Evolutionary conservation across 257 asterid genomes (phyloP), one percentile per base, ranked within the genome.

Genomic region (Cruciata laevipes): DNA sequence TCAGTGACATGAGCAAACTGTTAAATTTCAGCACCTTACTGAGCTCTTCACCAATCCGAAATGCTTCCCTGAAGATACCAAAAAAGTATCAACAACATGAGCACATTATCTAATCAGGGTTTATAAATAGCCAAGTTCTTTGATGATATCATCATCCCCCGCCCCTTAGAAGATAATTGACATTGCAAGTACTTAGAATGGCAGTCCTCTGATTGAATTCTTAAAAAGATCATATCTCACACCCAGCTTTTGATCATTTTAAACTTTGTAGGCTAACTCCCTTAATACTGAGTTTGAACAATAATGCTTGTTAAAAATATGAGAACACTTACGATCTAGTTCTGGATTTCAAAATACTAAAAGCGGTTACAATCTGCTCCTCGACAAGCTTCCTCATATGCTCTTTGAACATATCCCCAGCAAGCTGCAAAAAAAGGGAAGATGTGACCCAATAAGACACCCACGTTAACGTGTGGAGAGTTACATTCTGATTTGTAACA

Each of bases 361-460:
- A 77, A 73, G 99, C 96, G 67, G 78, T 83, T 49, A 97, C 76
- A 82, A 90, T 80, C 79, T 77, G 74, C 78, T 81, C 82, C 79
- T 90, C 98, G 68, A 79, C 93, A 74, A 90, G 84, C 86, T 87
- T 90, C 82, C 98, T 85, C 16, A 89, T 83, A 80, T 84, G 91
- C 83, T 90, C 94, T 82, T 90, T 89, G 77, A 94, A 89, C 96
- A 87, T 83, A 71, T 83, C 96, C 68, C 74, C 96, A 70, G 98
- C 96, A 76, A 90, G 87, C 99, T 94, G 82, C 74, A 80, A 53
- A 69, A 42, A 25, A 53, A 61, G 37, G 63, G 66, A 58, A 23
- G 27, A 21, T n/a, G n/a, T n/a, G n/a, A n/a, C n/a, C 21, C 14
- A 65, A 27, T 14, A 42, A 23, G 65, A 27, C 21, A 52, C 63